Evolutionary conservation across 345 rosid species (phyloP).

Genomic region (Barbarea vulgaris): DNA sequence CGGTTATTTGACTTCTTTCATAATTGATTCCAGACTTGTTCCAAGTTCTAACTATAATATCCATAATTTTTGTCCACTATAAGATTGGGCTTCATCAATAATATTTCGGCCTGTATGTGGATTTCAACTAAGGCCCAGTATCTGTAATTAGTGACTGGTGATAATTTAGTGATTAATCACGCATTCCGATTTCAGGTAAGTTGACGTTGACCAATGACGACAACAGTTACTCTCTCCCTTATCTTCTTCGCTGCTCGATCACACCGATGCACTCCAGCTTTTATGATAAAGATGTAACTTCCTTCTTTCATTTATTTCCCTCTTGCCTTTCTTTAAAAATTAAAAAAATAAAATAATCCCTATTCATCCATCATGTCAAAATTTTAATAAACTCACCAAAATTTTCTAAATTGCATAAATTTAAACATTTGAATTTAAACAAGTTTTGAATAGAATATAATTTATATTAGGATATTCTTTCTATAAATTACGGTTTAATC

Average conservation of each 20-base stretch:
- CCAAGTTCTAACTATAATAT: neutral
- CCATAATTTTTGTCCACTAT: neutral
- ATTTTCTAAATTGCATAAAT: neutral
- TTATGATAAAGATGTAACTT: conserved; percentile 31
- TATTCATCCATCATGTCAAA: neutral
- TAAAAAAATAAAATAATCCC: neutral
- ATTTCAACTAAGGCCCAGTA: conserved; percentile 17
- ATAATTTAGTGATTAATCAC: neutral
- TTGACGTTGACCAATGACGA: conserved; percentile 27
- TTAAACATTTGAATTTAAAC: neutral
- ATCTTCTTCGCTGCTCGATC: conserved; percentile 19
- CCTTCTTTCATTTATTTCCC: conserved; percentile 18
- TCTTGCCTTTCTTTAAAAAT: neutral
- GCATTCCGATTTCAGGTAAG: neutral
- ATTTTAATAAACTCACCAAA: neutral
- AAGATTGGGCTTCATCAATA: neutral
- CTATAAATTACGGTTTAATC: no score
- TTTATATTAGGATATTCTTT: no score
- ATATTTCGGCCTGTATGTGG: neutral
- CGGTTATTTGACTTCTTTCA: neutral
- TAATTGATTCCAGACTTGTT: conserved; percentile 11
- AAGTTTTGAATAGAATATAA: no score
- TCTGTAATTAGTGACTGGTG: neutral
- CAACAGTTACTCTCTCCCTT: conserved; percentile 14
- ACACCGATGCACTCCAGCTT: conserved; percentile 30